Conservation (phyloP, 2,329 filamentous ascomycete genomes). For the Aspergillus neoniger region DNA sequence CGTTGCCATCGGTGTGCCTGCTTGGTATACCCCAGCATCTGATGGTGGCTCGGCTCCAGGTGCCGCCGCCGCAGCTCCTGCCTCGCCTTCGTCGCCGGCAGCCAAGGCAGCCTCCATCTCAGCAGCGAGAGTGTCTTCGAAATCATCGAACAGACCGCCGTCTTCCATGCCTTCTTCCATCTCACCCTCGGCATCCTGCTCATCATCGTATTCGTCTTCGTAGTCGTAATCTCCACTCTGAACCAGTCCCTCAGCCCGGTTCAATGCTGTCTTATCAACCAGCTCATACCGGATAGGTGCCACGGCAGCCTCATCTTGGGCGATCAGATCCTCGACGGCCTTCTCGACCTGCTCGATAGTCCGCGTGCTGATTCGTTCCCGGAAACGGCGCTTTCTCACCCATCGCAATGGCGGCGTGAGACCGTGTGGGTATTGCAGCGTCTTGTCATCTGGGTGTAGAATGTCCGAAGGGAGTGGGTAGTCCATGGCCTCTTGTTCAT, state of each 20-base stretch:
- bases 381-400: slow-evolving; percentile 77
- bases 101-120: slow-evolving; percentile 49
- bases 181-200: slow-evolving; percentile 54
- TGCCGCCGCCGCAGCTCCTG: slow-evolving; percentile 24
- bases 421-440: slow-evolving; percentile 78
- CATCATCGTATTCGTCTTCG: slow-evolving; percentile 45
- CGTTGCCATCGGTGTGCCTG: slow-evolving; percentile 35
- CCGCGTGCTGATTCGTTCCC: slow-evolving; percentile 77
- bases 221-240: slow-evolving; percentile 52
- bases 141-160: slow-evolving; percentile 36
- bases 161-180: slow-evolving; percentile 46
- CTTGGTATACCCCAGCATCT: slow-evolving; percentile 27
- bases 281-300: slow-evolving; percentile 64
- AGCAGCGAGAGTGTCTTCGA: slow-evolving; percentile 46
- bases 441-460: slow-evolving; percentile 56
- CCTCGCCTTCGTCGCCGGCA: slow-evolving; percentile 38
- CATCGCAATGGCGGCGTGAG: slow-evolving; percentile 86
- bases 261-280: slow-evolving; percentile 56
- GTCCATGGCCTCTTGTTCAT: slow-evolving; percentile 66
- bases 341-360: slow-evolving; percentile 84
- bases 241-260: slow-evolving; percentile 44
- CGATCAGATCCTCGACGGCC: slow-evolving; percentile 72
- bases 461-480: slow-evolving; percentile 71
- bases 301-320: slow-evolving; percentile 64
- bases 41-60: slow-evolving; percentile 16